Conservation (phyloP, 306 rosid genomes). For the Hylodesmum podocarpum region DNA sequence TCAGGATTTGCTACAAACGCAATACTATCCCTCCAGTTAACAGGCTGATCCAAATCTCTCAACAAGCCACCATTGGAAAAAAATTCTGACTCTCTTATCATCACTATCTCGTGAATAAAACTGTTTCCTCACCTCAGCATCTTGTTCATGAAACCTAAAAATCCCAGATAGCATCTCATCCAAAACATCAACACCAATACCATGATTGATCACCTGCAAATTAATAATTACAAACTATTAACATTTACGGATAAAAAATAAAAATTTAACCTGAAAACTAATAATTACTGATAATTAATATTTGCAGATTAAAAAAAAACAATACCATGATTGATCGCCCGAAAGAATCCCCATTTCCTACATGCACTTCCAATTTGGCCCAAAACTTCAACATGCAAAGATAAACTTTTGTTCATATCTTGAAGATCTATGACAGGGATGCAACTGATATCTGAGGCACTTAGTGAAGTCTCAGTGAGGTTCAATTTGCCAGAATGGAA, state of each 20-base stretch:
- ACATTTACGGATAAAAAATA: too few species aligned
- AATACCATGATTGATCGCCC: conserved; percentile 47
- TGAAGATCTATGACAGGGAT: conserved; percentile 39
- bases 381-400: not conserved
- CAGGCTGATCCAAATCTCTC: not conserved
- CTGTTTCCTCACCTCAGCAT: conserved; percentile 21
- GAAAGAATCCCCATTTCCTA: conserved; percentile 45
- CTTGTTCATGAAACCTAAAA: conserved; percentile 44
- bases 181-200: conserved; percentile 30
- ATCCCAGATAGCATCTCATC: conserved; percentile 42
- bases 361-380: conserved; percentile 18
- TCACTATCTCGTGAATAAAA: conserved; percentile 21
- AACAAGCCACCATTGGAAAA: conserved; percentile 14
- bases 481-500: conserved; percentile 14
- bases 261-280: too few species aligned
- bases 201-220: conserved; percentile 51
- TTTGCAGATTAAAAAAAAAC: too few species aligned
- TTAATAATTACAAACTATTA: too few species aligned
- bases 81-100: conserved; percentile 8
- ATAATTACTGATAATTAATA: too few species aligned
- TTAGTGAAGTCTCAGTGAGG: not conserved
- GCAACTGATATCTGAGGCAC: not conserved
- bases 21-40: conserved; percentile 24
- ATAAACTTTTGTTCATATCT: not conserved
- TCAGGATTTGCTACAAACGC: conserved; percentile 13